Percentiles rank a stretch among this genome's conserved stretches.
Evolutionary conservation across 2,329 filamentous ascomycete species (phyloP).

Genomic region (Trichoderma oligosporum): DNA sequence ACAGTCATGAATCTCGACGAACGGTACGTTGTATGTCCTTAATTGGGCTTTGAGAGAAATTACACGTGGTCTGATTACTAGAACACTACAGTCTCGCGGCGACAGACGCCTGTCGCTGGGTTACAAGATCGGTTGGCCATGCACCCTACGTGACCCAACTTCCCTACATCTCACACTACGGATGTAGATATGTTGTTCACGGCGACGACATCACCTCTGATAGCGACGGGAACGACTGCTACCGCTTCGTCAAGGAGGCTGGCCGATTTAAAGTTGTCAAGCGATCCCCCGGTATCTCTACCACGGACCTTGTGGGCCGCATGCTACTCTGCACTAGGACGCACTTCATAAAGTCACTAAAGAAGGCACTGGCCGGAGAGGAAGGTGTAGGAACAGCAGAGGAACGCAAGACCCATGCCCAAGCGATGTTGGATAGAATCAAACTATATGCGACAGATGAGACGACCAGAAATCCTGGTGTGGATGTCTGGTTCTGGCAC

Average conservation of each 20-base stretch:
- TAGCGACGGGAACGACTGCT: conserved; percentile 89
- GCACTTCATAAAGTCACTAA: conserved; percentile 84
- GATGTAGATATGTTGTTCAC: conserved; percentile 92
- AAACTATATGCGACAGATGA: conserved; percentile 83
- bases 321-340: conserved; percentile 95
- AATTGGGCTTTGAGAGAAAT: background rate
- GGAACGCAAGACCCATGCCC: conserved; percentile 61
- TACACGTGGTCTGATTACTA: background rate
- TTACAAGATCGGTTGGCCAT: conserved; percentile 74
- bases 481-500: conserved; percentile 82
- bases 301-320: conserved; percentile 93
- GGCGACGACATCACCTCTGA: conserved; percentile 97
- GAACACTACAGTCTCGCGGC: conserved; percentile 66
- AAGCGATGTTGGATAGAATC: conserved; percentile 72
- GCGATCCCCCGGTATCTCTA: conserved; percentile 92
- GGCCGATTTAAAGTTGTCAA: conserved; percentile 95
- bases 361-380: conserved; percentile 62
- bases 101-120: conserved; percentile 93
- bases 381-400: conserved; percentile 68
- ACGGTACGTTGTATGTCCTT: conserved; percentile 53
- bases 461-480: conserved; percentile 71
- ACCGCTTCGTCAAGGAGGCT: conserved; percentile 93
- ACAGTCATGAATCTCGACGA: conserved; percentile 94
- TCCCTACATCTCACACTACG: conserved; percentile 91
- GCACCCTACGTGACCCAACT: conserved; percentile 94